Percentiles rank a stretch among this genome's conserved stretches.
These are phyloP conservation scores for Peronosclerospora sorghi DNA, from an alignment of 352 stramenopile species.

Conservation along the genomic window DNA sequence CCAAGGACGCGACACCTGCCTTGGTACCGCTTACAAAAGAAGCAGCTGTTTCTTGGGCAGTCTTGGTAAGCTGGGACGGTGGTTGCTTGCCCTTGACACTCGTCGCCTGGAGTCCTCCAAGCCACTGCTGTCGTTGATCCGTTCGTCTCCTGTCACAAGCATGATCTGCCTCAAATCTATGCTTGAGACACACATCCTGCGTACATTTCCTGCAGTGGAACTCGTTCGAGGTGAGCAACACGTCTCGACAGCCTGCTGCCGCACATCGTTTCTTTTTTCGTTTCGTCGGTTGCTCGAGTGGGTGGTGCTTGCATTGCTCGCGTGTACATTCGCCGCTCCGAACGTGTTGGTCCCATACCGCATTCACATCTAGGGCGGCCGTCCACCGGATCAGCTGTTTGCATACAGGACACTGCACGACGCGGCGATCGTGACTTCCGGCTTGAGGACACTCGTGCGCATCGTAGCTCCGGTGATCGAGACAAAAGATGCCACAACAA, in stretches of 20 bases:
- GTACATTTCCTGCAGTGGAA: conserved; percentile 59
- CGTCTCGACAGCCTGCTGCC: conserved; percentile 41
- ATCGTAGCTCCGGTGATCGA: conserved; percentile 76
- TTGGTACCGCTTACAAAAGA: conserved; percentile 29
- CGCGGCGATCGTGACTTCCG: conserved; percentile 51
- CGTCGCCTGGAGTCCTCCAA: conserved; percentile 9
- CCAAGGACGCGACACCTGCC: conserved; percentile 29
- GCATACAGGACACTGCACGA: conserved; percentile 66
- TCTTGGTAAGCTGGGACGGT: conserved; percentile 18
- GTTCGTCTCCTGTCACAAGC: conserved; percentile 32
- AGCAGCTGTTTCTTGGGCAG: conserved; percentile 20
- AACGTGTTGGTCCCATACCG: conserved; percentile 61
- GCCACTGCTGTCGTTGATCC: conserved; percentile 31
- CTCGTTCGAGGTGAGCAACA: conserved; percentile 58
- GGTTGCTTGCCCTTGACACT: conserved; percentile 5
- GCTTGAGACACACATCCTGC: conserved; percentile 61
- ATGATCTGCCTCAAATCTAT: conserved; percentile 73
- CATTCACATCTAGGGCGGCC: conserved; percentile 60
- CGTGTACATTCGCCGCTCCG: conserved; percentile 39
- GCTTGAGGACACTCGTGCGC: conserved; percentile 55
- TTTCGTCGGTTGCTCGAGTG: conserved; percentile 26
- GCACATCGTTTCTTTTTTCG: conserved; percentile 64
- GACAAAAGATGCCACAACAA: conserved; percentile 68
- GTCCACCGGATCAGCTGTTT: conserved; percentile 58
- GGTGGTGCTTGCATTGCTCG: conserved; percentile 23